Evolutionary conservation across 495 filamentous ascomycete species (phyloP).

Genomic region (Halenospora varia): DNA sequence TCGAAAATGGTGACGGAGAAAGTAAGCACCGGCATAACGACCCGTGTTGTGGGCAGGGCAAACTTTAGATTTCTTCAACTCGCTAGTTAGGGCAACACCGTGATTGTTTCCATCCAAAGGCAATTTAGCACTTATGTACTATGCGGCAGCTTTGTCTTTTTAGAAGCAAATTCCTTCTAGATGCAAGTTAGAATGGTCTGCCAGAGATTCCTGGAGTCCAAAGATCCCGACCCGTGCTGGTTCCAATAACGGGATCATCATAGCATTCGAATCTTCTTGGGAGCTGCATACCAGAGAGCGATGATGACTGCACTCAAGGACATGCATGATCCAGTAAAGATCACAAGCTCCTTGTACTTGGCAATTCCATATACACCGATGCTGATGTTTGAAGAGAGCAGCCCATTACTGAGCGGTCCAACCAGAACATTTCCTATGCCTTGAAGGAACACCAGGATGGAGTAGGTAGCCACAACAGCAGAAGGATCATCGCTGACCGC

Average conservation of each 20-base stretch:
- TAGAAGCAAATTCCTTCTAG: too few species aligned
- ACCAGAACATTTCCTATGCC: constrained; percentile 35
- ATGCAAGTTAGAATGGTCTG: too few species aligned
- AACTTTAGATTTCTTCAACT: too few species aligned
- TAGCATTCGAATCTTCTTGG: constrained; percentile 6
- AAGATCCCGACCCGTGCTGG: neutral
- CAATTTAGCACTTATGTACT: too few species aligned
- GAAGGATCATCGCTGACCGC: constrained; percentile 30
- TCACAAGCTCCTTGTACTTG: constrained; percentile 46
- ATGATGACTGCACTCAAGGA: constrained; percentile 9
- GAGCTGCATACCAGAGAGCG: constrained; percentile 28
- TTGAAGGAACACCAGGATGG: constrained; percentile 30
- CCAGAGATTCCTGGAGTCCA: too few species aligned
- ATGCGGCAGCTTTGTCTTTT: too few species aligned
- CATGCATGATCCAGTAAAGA: constrained; percentile 44
- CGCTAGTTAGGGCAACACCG: too few species aligned
- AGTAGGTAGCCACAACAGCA: constrained; percentile 48
- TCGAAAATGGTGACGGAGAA: too few species aligned
- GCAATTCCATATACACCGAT: constrained; percentile 41
- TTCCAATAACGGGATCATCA: too few species aligned
- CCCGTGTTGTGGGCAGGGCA: too few species aligned
- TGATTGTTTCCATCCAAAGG: too few species aligned
- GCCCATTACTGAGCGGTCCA: constrained; percentile 30
- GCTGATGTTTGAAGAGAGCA: constrained; percentile 31
- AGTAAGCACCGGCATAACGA: too few species aligned